Base-by-base conservation (phyloP, 2,329 filamentous ascomycete species). In the Neofusicoccum parvum region DNA sequence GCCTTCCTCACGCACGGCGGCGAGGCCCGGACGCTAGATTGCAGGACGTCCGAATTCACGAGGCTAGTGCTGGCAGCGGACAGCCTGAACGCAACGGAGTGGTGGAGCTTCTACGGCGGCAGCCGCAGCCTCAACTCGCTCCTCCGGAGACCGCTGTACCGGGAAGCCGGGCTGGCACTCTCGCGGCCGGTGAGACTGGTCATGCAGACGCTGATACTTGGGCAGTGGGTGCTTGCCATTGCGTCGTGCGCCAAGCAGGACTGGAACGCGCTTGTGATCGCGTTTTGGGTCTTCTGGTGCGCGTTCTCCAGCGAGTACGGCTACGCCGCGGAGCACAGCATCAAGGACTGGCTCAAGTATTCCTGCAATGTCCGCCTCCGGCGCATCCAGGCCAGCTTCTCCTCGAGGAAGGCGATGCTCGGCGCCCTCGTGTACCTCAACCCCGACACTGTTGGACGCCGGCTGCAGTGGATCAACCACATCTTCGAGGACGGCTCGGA, bases 241-340 rank as follows among this genome's bases (percentile, higher is more conserved):
- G 56, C 27, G 12, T n/a, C 56, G 6, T 60, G 56, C 56, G 43
- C 45, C 27, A 37, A 20, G 12, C 56, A 36, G n/a, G 56, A 60
- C 43, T 60, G 56, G 56, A 60, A 60, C 17, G 56, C 56, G 6
- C 34, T 60, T 15, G 56, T 60, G 15, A 36, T 60, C 32, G 34
- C 56, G 41, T 60, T 60, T n/a, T 60, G 56, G 56, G 43, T 60
- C 10, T 48, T 60, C 43, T 60, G 56, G 56, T 60, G 56, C 27
- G 56, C 56, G 11, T 0, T 48, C 15, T 43, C 56, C 32, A 23
- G 32, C 32, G 17, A 46, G 11, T 23, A 36, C 32, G 56, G n/a
- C 27, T 48, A 36, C 17, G 20, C 56, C 10, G 41, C 56, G 5
- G 15, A 46, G 23, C 41, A 60, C 56, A 36, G 17, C 43, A 27